Evolutionary conservation across 768 basidiomycete species (phyloP).

Genomic region (Paxillus rubicundulus): DNA sequence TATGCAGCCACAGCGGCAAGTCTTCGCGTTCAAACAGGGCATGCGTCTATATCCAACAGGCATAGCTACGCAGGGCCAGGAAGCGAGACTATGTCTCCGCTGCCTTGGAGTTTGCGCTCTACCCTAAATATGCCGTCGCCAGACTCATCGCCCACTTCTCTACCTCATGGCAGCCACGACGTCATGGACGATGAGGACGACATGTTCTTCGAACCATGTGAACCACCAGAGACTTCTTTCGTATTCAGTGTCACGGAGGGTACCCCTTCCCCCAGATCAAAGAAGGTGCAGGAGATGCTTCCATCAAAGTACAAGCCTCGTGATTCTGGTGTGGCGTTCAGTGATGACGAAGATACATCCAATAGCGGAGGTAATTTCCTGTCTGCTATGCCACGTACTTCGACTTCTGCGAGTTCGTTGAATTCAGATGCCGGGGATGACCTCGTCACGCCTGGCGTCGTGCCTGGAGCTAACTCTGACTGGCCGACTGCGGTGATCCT

Average conservation of each 20-base stretch:
- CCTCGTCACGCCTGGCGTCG: constrained; percentile 66
- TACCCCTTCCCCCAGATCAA: constrained; percentile 54
- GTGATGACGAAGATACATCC: constrained; percentile 52
- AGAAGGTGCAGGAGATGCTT: constrained; percentile 37
- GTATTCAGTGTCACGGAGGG: constrained; percentile 51
- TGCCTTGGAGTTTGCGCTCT: constrained; percentile 38
- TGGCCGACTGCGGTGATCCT: constrained; percentile 55
- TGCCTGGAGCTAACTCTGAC: constrained; percentile 51
- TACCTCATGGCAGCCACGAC: constrained; percentile 31
- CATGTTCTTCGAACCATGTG: constrained; percentile 49
- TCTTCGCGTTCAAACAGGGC: constrained; percentile 5
- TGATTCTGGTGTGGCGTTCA: constrained; percentile 63
- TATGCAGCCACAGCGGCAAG: too few species aligned
- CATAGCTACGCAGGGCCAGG: constrained; percentile 65
- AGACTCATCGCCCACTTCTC: constrained; percentile 46
- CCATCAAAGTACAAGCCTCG: constrained; percentile 70
- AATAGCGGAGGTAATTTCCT: constrained; percentile 16
- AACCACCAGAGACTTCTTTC: constrained; percentile 51
- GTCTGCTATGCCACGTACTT: constrained; percentile 52
- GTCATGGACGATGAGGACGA: constrained; percentile 47
- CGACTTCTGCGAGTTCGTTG: constrained; percentile 61
- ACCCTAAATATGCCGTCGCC: constrained; percentile 44
- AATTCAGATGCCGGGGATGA: constrained; percentile 58
- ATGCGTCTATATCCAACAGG: constrained; percentile 43
- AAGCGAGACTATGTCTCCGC: too few species aligned